Base-by-base conservation (phyloP, 106 monocot genomes). In the Agapanthus africanus region DNA sequence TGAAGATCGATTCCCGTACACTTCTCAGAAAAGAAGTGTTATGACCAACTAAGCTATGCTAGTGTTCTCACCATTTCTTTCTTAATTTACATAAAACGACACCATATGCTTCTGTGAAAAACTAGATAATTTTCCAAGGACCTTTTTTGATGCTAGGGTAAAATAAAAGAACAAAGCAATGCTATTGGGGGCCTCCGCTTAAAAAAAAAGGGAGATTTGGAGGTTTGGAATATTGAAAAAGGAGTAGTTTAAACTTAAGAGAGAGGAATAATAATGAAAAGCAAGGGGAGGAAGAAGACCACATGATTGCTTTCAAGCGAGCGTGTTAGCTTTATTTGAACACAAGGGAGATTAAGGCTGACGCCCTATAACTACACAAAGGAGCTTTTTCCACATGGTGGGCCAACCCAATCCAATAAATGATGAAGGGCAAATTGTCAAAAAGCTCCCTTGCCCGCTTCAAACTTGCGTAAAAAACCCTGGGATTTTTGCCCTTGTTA, bases 281-380 rank as follows among this genome's bases (percentile, higher is more conserved):
- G 56, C 56, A 57, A 57, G 16, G 21, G 31, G 44, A 44, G 56
- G 56, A 30, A 11, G 23, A 28, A 57, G 30, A 57, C 56, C 30
- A 30, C 56, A 57, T 57, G 56, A 57, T 57, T 57, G 30, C 56
- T 15, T 4, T 31, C 28, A 57, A 57, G 56, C 56, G 19, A 31
- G 56, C 56, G 19, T 57, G 56, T 57, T 28, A 57, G 56, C 52
- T 54, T 54, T 54, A 54, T 54, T 8, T 54, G 25, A 54, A 14
- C 25, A 25, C 9, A 25, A 54, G 52, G 7, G 52, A 26, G 25
- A 5, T 26, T 6, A 26, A 54, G 23, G 23, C 7, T 6, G 9
- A 25, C 4, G 3, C 13, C 6, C 25, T 25, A 26, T 25, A 22
- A 54, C 25, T n/a, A n/a, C n/a, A n/a, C 25, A 54, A 54, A 54